A percentile compares a stretch with the other conserved stretches of the same genome.
Evolutionary conservation across 306 rosid species (phyloP).

Genomic region (Sechiopsis laciniata): DNA sequence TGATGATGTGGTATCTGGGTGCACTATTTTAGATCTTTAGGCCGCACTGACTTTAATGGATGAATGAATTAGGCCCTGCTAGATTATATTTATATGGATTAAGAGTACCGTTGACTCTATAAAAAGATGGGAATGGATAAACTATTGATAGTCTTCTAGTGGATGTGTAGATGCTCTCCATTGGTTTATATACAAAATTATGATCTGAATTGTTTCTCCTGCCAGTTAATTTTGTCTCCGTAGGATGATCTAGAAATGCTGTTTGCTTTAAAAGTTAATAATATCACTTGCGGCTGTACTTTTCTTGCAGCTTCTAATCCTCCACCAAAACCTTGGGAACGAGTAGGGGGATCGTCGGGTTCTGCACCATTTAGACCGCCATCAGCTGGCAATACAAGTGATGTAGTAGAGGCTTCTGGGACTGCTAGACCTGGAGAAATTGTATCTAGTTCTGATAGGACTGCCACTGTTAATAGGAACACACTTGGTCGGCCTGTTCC

Average conservation of each 20-base stretch:
- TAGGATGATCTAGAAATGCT: neutral
- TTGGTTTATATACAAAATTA: neutral
- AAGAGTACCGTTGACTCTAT: neutral
- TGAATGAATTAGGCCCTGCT: neutral
- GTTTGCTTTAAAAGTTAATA: neutral
- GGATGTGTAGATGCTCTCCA: neutral
- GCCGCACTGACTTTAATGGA: neutral
- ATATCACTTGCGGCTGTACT: neutral
- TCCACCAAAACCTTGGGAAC: slow-evolving; percentile 95
- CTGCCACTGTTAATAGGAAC: slow-evolving; percentile 40
- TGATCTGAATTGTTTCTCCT: slow-evolving; percentile 3
- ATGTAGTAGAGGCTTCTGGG: slow-evolving; percentile 93
- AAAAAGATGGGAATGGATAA: neutral
- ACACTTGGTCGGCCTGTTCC: slow-evolving; percentile 77
- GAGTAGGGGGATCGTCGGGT: slow-evolving; percentile 69
- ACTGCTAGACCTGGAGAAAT: slow-evolving; percentile 95
- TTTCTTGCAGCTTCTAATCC: slow-evolving; percentile 56
- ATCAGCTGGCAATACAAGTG: slow-evolving; percentile 76
- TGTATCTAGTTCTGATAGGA: slow-evolving; percentile 54
- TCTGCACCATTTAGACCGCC: slow-evolving; percentile 87
- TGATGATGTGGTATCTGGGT: neutral
- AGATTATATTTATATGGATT: neutral
- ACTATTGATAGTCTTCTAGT: neutral
- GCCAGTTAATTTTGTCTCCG: neutral
- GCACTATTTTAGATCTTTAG: neutral